phyloP scores from a whole-genome alignment of 768 basidiomycete genomes.

The Cyclocybe cylindracea region DNA sequence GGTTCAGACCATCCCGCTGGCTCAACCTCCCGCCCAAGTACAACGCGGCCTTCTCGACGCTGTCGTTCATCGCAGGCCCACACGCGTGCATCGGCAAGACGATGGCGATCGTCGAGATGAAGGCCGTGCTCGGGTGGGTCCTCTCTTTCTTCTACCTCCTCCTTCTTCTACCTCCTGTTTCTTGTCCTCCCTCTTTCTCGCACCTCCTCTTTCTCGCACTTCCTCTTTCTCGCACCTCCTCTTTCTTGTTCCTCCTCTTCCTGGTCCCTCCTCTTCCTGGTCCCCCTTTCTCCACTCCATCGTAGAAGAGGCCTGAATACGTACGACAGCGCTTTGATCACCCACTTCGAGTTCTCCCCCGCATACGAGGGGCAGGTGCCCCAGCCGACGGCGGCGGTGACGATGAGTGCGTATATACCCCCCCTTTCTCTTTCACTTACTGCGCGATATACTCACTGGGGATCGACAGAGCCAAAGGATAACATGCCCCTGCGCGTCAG shows the following conservation, averaged over 20 bases:
- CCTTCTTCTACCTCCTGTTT: no score
- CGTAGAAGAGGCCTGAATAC: no score
- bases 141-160: no score
- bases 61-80: constrained; percentile 46
- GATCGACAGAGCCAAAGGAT: constrained; percentile 32
- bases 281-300: no score
- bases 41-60: constrained; percentile 35
- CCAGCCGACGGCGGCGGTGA: constrained; percentile 36
- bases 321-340: constrained; percentile 27
- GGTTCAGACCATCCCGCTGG: constrained; percentile 51
- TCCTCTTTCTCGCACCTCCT: no score
- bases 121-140: constrained; percentile 41
- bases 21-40: constrained; percentile 36
- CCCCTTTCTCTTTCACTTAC: neutral
- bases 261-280: no score
- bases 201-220: no score
- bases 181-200: no score
- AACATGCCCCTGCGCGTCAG: constrained; percentile 36
- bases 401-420: constrained; percentile 41
- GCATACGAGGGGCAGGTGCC: constrained; percentile 37
- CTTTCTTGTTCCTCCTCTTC: no score
- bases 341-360: constrained; percentile 42
- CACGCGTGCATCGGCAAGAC: constrained; percentile 50
- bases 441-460: neutral
- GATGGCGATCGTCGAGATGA: constrained; percentile 51